These are phyloP conservation scores for Stentor coeruleus DNA, from an alignment of 73 alveolate species.

Conservation along the genomic window DNA sequence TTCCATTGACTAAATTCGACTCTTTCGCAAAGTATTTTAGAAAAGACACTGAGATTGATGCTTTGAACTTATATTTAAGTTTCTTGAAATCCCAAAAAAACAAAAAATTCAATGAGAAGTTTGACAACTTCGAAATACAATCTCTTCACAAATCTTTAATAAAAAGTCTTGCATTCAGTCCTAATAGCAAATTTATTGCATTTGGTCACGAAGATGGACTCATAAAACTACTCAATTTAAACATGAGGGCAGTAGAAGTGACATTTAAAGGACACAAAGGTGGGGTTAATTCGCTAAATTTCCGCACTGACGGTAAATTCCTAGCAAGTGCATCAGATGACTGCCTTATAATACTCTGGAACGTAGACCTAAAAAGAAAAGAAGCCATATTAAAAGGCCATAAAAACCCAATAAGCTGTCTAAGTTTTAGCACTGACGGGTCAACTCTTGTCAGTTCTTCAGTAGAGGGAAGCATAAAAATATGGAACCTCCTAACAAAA, in stretches of 20 bases:
- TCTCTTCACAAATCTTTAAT: no score
- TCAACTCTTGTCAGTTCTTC: neutral
- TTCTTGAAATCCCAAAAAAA: no score
- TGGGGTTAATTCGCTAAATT: no score
- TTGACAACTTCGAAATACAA: no score
- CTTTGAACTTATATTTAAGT: no score
- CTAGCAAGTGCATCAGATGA: neutral
- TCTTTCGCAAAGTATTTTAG: no score
- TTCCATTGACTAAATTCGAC: no score
- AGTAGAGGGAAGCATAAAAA: neutral
- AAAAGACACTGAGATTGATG: no score
- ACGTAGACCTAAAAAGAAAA: neutral
- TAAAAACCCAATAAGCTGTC: neutral
- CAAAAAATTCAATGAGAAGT: no score
- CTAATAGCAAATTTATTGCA: neutral
- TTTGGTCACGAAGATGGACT: neutral
- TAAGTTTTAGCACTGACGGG: neutral
- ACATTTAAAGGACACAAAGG: no score
- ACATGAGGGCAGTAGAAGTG: neutral
- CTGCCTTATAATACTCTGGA: neutral
- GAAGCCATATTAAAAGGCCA: neutral
- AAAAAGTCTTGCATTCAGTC: neutral
- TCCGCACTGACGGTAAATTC: neutral
- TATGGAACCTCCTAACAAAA: neutral
- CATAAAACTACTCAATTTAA: neutral